A percentile compares a stretch with the other conserved stretches of the same genome.
phyloP scores from a whole-genome alignment of 2,329 filamentous ascomycete species.

The Stemphylium lycopersici region DNA sequence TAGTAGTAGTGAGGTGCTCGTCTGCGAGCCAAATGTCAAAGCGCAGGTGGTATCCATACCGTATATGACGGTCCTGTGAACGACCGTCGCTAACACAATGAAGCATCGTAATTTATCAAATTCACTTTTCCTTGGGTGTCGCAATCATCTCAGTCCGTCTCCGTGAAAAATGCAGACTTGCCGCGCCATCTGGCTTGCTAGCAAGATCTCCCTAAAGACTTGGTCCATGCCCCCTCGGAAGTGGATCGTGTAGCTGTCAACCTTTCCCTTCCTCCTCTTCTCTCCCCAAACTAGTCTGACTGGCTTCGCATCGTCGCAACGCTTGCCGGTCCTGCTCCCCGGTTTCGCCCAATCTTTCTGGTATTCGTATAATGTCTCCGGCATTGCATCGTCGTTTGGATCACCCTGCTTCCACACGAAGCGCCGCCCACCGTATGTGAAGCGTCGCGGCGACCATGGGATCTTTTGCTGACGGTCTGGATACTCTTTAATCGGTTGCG shows the following conservation, averaged over 20 bases:
- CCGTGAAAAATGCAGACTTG: conserved; percentile 47
- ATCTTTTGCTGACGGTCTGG: conserved; percentile 46
- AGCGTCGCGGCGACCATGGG: conserved; percentile 48
- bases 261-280: conserved; percentile 45
- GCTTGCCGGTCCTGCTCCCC: conserved; percentile 44
- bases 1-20: conserved; percentile 1
- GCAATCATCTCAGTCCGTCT: conserved; percentile 33
- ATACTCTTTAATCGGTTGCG: conserved; percentile 44
- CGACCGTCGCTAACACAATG: conserved; percentile 15
- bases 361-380: conserved; percentile 47
- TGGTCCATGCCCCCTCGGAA: conserved; percentile 48
- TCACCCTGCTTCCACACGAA: conserved; percentile 53
- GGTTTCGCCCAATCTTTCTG: conserved; percentile 44
- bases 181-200: conserved; percentile 48
- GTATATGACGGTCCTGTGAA: conserved; percentile 10
- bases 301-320: conserved; percentile 40
- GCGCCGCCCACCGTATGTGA: conserved; percentile 45
- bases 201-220: conserved; percentile 44
- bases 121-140: neutral
- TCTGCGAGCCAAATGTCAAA: conserved; percentile 1
- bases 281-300: conserved; percentile 46
- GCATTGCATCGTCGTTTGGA: conserved; percentile 55
- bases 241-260: conserved; percentile 48
- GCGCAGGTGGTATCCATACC: conserved; percentile 25
- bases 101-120: conserved; percentile 13